Base-by-base conservation (phyloP, 345 rosid species). In the Salix koriyanagi region DNA sequence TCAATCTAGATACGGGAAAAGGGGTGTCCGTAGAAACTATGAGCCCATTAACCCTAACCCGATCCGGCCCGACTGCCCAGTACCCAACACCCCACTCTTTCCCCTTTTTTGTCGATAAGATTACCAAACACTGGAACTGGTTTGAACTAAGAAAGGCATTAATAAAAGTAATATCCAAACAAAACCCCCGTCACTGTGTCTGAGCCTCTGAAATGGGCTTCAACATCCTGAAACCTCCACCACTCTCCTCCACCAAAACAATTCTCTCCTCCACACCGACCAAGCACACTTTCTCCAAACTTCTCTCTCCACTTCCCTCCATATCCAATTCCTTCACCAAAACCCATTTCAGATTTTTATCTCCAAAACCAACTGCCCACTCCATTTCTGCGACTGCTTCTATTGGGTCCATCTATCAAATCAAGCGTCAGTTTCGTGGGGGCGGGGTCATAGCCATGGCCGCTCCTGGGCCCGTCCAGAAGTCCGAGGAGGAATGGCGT, bases 401-500 rank as follows among this genome's bases (percentile, higher is more conserved):
- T 10, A 37, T 70, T 3, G 50, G 77, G 11, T 82, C 83, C 61
- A 44, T 75, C 23, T 80, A 7, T 71, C 73, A 25, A 36, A 75
- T 65, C 34, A 78, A 73, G 23, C 90, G 90, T 67, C 34, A 84
- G 71, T 86, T 87, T 48, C 92, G 85, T 64, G 80, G 90, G 48
- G 81, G 90, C 16, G 85, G 90, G 61, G 69, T 78, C 48, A 75
- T 85, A 1, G 86, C 92, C 67, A 88, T 91, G 97, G 85, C 91
- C 60, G 83, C 87, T 79, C 50, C 90, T 66, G 94, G 88, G 37
- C 80, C 94, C 15, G 82, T 85, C 69, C 88, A 81, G 74, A 96
- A 91, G 84, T 84, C 99, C 1, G 96, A 96, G 73, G 98, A 92
- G 37, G 97, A 96, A 74, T 93, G 99, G 99, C 94, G 91, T 19